Percentiles rank a stretch among this genome's conserved stretches.
Evolutionary conservation across 2,329 filamentous ascomycete genomes (phyloP).

Genomic region (Akanthomyces lecanii): DNA sequence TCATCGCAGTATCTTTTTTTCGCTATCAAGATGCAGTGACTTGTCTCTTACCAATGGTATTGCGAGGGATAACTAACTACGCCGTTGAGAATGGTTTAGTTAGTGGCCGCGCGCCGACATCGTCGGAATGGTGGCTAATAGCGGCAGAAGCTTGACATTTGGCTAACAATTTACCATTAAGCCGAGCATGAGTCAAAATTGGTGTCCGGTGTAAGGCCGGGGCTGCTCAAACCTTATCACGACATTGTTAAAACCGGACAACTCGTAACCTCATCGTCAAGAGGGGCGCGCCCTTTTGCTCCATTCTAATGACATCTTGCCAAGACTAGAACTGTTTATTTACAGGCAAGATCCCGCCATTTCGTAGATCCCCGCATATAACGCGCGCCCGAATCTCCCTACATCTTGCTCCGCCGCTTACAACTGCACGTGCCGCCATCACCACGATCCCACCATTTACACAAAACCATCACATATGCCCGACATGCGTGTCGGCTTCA

Average conservation of each 20-base stretch:
- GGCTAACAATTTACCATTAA: background rate
- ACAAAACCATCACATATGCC: background rate
- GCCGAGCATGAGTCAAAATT: background rate
- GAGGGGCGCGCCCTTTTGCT: constrained; percentile 9
- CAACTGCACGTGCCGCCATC: background rate
- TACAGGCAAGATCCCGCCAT: background rate
- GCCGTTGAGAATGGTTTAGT: too few species aligned
- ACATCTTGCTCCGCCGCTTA: background rate
- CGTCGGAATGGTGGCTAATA: background rate
- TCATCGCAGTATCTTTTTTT: too few species aligned
- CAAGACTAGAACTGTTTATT: background rate
- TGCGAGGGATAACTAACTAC: background rate
- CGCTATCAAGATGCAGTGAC: too few species aligned
- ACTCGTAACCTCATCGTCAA: background rate
- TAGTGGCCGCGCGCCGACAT: background rate
- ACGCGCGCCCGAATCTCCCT: background rate
- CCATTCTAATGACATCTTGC: constrained; percentile 1
- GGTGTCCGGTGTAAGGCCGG: background rate
- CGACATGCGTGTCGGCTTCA: constrained; percentile 26
- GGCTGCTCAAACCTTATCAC: background rate
- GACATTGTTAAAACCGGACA: background rate
- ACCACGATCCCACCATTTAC: background rate
- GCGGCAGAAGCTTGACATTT: background rate
- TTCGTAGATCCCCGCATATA: background rate
- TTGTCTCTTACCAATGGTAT: too few species aligned